phyloP scores from a whole-genome alignment of 2,329 filamentous ascomycete genomes.

The Pezicula rhizophila region DNA sequence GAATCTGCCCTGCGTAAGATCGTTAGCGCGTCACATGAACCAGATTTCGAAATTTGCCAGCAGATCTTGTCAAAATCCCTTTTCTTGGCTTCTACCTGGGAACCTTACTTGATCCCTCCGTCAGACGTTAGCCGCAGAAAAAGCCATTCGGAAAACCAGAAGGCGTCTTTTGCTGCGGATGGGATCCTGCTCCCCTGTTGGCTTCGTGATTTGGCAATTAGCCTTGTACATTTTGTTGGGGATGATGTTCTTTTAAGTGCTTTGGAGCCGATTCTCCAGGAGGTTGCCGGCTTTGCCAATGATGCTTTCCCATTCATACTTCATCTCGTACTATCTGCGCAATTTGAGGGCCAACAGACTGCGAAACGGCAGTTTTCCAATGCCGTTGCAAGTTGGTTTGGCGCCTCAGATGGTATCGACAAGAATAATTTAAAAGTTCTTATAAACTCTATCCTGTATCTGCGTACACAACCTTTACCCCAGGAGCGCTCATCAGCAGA shows the following conservation, averaged over 20 bases:
- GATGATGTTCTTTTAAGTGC: constrained; percentile 64
- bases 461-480: constrained; percentile 73
- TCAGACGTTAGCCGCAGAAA: constrained; percentile 35
- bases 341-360: constrained; percentile 54
- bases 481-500: constrained; percentile 74
- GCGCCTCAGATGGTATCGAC: constrained; percentile 35
- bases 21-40: constrained; percentile 36
- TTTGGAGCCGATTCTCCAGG: constrained; percentile 58
- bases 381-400: constrained; percentile 59
- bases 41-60: constrained; percentile 44
- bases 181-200: constrained; percentile 45
- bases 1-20: constrained; percentile 54
- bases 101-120: constrained; percentile 46
- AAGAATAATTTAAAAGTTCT: constrained; percentile 65
- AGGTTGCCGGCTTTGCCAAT: constrained; percentile 64
- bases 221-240: constrained; percentile 52
- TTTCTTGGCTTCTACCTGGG: constrained; percentile 50
- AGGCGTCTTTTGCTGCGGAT: constrained; percentile 13
- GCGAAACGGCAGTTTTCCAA: constrained; percentile 60
- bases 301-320: constrained; percentile 76
- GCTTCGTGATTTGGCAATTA: constrained; percentile 55
- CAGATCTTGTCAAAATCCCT: constrained; percentile 46
- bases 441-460: constrained; percentile 75
- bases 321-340: constrained; percentile 70
- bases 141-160: not conserved